Evolutionary conservation across 805 yeast species (phyloP).

Genomic region (Metschnikowia similis): DNA sequence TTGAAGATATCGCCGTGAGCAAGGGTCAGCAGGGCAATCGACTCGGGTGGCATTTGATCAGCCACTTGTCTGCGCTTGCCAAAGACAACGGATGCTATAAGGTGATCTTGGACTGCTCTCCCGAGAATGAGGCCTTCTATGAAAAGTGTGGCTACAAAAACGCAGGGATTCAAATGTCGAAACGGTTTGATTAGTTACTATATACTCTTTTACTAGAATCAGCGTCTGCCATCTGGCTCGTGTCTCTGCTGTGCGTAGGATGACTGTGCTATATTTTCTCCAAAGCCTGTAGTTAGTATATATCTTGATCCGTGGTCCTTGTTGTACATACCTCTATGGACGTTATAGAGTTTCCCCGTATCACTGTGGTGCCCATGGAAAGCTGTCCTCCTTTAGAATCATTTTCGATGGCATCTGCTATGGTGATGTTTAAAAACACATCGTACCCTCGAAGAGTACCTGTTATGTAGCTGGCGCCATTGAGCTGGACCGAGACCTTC

Average conservation of each 20-base stretch:
- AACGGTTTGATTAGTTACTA: conserved; percentile 28
- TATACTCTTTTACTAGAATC: neutral
- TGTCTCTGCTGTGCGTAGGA: too few relatives aligned
- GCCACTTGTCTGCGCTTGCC: conserved; percentile 57
- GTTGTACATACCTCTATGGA: conserved; percentile 55
- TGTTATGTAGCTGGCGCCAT: conserved; percentile 72
- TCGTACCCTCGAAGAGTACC: conserved; percentile 87
- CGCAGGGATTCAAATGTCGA: conserved; percentile 69
- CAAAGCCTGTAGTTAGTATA: conserved; percentile 12
- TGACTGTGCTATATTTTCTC: neutral
- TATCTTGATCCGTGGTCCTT: neutral
- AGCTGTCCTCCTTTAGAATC: conserved; percentile 45
- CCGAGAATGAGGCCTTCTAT: conserved; percentile 77
- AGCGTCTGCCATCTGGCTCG: neutral
- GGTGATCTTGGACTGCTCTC: conserved; percentile 83
- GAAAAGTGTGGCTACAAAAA: conserved; percentile 76
- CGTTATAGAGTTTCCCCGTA: conserved; percentile 76
- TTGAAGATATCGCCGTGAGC: conserved; percentile 88
- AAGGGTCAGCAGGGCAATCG: conserved; percentile 74
- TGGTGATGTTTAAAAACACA: conserved; percentile 65
- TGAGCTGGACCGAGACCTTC: conserved; percentile 65
- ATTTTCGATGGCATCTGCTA: conserved; percentile 69
- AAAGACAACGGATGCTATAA: conserved; percentile 70
- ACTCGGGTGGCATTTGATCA: conserved; percentile 67
- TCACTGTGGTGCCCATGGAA: conserved; percentile 64